These are phyloP conservation scores for Macrocybe gigantea DNA, from an alignment of 768 basidiomycete genomes.

Conservation along the genomic window DNA sequence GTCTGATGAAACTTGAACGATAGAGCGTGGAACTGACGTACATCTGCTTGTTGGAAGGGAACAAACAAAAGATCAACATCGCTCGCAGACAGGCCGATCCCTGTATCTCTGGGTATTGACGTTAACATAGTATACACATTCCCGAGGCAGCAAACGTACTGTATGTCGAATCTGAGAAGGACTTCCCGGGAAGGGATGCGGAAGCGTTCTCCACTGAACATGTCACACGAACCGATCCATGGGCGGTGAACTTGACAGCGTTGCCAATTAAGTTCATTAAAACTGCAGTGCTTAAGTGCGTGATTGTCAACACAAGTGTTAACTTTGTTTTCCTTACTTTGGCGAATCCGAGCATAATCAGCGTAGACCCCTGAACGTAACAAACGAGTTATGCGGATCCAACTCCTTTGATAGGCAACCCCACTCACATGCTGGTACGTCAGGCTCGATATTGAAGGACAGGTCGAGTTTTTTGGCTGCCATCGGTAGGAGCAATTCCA, in stretches of 20 bases:
- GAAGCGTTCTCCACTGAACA: conserved; percentile 45
- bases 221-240: conserved; percentile 56
- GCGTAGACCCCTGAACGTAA: conserved; percentile 52
- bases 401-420: not conserved
- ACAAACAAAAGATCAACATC: conserved; percentile 66
- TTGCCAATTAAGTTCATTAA: conserved; percentile 77
- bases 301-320: not conserved
- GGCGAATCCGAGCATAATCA: conserved; percentile 69
- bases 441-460: conserved; percentile 63
- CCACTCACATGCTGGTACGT: conserved; percentile 57
- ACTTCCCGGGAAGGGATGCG: conserved; percentile 35
- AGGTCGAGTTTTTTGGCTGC: conserved; percentile 70
- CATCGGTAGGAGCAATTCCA: conserved; percentile 72
- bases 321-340: conserved; percentile 35
- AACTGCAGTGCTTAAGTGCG: conserved; percentile 29
- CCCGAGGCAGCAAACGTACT: conserved; percentile 28
- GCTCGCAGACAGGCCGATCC: conserved; percentile 61
- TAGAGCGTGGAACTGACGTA: conserved; percentile 11
- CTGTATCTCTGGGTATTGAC: conserved; percentile 48
- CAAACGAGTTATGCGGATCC: not conserved
- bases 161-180: conserved; percentile 58
- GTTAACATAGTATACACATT: conserved; percentile 3
- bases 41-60: conserved; percentile 74
- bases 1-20: not conserved
- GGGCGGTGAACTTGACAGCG: conserved; percentile 67